A percentile compares a stretch with the other conserved stretches of the same genome.
These are phyloP conservation scores for Cruciata laevipes DNA, from an alignment of 257 asterid genomes.

Conservation along the genomic window DNA sequence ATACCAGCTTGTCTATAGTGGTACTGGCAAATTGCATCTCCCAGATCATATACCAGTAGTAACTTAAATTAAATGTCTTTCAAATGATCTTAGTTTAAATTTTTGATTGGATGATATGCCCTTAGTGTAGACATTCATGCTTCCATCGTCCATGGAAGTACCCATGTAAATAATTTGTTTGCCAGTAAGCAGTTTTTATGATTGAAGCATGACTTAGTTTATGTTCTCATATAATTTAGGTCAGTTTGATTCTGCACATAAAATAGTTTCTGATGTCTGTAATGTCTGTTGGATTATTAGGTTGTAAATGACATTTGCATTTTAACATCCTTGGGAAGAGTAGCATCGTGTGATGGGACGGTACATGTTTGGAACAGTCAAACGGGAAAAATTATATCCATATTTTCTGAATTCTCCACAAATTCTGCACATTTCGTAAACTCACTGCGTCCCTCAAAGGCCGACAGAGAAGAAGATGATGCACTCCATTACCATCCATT, in stretches of 20 bases:
- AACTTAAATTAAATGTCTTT: neutral
- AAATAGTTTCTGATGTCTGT: conserved; percentile 4
- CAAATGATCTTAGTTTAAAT: neutral
- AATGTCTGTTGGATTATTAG: conserved; percentile 33
- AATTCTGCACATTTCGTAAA: conserved; percentile 26
- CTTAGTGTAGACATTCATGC: neutral
- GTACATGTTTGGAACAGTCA: conserved; percentile 95
- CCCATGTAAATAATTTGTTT: neutral
- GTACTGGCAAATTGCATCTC: neutral
- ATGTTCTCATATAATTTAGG: neutral
- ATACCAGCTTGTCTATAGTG: neutral
- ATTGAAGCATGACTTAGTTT: neutral
- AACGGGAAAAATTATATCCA: conserved; percentile 63
- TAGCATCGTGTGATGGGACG: conserved; percentile 98
- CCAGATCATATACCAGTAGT: neutral
- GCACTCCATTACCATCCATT: conserved; percentile 66
- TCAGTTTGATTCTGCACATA: neutral
- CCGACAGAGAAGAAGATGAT: conserved; percentile 64
- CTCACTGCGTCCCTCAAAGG: conserved; percentile 39
- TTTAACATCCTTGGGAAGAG: conserved; percentile 71
- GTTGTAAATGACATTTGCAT: conserved; percentile 78
- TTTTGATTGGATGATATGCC: neutral
- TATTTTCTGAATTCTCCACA: conserved; percentile 58
- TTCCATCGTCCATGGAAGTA: neutral
- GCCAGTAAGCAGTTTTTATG: neutral